Evolutionary conservation across 73 alveolate species (phyloP).

Genomic region (Symbiodinium pilosum): DNA sequence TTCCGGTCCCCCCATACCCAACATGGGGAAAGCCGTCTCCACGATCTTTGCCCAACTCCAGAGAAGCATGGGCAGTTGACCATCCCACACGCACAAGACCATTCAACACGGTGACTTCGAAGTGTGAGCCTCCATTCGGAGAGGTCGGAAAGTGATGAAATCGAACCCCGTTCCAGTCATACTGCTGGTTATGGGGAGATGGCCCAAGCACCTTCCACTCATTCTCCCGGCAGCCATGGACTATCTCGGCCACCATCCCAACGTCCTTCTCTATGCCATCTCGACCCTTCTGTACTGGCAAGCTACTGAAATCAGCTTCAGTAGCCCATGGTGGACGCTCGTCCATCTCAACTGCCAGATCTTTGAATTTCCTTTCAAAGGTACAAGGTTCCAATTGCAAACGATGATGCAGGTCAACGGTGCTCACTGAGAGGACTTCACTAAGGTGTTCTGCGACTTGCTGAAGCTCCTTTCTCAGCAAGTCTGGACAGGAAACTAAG

Average conservation of each 20-base stretch:
- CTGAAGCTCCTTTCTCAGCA: background rate
- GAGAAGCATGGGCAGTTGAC: background rate
- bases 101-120: background rate
- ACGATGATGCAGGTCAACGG: background rate
- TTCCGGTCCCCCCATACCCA: background rate
- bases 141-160: background rate
- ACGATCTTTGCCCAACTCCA: slow-evolving; percentile 10
- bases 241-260: background rate
- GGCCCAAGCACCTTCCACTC: slow-evolving; percentile 18
- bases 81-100: background rate
- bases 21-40: background rate
- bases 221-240: background rate
- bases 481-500: background rate
- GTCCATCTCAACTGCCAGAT: background rate
- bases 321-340: background rate
- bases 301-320: background rate
- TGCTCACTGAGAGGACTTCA: background rate
- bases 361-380: background rate
- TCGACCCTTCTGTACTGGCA: background rate
- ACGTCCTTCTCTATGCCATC: background rate
- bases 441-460: background rate
- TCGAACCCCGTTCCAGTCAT: background rate
- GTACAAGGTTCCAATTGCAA: background rate
- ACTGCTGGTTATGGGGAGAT: background rate
- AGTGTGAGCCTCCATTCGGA: background rate